These are phyloP conservation scores for Kitagawia praeruptora DNA, from an alignment of 129 eudicot species.

Conservation along the genomic window DNA sequence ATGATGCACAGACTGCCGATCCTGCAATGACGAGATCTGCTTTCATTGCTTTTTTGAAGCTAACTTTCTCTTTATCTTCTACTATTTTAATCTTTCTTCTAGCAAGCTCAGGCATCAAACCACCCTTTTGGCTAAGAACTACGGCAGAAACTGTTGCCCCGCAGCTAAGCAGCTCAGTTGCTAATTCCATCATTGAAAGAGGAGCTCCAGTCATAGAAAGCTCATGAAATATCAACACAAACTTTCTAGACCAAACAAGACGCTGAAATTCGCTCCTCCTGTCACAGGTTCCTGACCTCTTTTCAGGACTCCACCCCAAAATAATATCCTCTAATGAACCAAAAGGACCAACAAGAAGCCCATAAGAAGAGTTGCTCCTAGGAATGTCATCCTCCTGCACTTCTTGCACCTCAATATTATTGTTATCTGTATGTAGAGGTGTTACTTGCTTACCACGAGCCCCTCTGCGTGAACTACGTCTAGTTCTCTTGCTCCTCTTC, in stretches of 20 bases:
- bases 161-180: conserved; percentile 91
- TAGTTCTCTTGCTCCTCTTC: conserved; percentile 49
- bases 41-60: conserved; percentile 94
- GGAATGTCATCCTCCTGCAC: conserved; percentile 68
- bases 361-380: conserved; percentile 56
- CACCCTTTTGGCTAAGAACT: conserved; percentile 80
- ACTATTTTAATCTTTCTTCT: conserved; percentile 81
- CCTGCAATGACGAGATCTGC: conserved; percentile 96
- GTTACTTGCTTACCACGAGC: conserved; percentile 36
- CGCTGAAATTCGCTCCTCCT: conserved; percentile 83
- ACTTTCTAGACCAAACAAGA: conserved; percentile 93
- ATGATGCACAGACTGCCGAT: conserved; percentile 88
- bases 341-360: conserved; percentile 87
- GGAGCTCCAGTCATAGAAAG: conserved; percentile 99
- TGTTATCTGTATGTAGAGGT: conserved; percentile 23
- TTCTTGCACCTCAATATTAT: conserved; percentile 39
- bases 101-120: conserved; percentile 76
- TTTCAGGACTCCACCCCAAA: conserved; percentile 85
- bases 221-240: conserved; percentile 83
- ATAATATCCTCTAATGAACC: conserved; percentile 67
- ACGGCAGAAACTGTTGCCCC: conserved; percentile 95
- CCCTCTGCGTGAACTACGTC: conserved; percentile 38
- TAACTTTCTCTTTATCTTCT: conserved; percentile 71
- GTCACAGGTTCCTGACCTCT: conserved; percentile 89
- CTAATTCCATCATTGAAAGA: conserved; percentile 98